A percentile compares a stretch with the other conserved stretches of the same genome.
phyloP scores from a whole-genome alignment of 2,329 filamentous ascomycete genomes.

The Alternaria sp. region DNA sequence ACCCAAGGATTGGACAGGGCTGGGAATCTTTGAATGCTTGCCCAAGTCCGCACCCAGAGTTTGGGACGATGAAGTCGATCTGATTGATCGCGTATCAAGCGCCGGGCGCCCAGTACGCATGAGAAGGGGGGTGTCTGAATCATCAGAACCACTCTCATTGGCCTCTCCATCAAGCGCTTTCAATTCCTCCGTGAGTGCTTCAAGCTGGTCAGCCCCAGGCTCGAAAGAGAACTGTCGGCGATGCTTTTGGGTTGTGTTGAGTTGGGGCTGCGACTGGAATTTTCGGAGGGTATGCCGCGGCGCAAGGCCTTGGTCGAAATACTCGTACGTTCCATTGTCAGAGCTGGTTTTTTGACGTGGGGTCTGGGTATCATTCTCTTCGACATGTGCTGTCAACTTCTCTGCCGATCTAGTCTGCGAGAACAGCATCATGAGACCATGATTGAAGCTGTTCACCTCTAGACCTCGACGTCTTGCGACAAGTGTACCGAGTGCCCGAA shows the following conservation, averaged over 20 bases:
- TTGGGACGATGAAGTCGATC: neutral
- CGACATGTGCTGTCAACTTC: too few relatives aligned
- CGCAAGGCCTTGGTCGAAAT: neutral
- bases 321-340: neutral
- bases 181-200: constrained; percentile 21
- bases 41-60: constrained; percentile 13
- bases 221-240: constrained; percentile 53
- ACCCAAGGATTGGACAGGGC: constrained; percentile 46
- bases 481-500: constrained; percentile 43
- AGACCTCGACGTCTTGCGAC: constrained; percentile 47
- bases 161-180: constrained; percentile 6
- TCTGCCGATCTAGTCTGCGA: constrained; percentile 12
- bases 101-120: neutral
- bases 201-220: constrained; percentile 48
- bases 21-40: constrained; percentile 52
- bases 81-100: neutral
- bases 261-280: constrained; percentile 26
- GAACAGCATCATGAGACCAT: constrained; percentile 44
- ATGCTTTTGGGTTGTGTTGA: constrained; percentile 23
- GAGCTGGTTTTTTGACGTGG: neutral
- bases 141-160: constrained; percentile 9
- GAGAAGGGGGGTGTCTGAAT: constrained; percentile 3
- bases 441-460: constrained; percentile 37
- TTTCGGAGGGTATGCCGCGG: constrained; percentile 9
- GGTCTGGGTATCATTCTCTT: neutral